Base-by-base conservation (phyloP, 306 rosid species). In the Acmispon strigosus region DNA sequence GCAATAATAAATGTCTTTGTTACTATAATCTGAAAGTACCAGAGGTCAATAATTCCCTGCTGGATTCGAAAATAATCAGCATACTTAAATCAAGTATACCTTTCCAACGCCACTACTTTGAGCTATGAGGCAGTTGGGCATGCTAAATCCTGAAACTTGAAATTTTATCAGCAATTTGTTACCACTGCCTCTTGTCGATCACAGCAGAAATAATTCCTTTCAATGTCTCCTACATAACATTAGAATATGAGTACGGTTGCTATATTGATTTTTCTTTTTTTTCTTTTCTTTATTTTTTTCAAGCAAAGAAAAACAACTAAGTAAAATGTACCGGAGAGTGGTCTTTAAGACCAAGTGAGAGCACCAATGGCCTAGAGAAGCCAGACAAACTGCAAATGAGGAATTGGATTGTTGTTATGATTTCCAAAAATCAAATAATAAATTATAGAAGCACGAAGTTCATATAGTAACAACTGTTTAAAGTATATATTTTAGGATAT, bases 281-380 rank as follows among this genome's bases (percentile, higher is more conserved):
- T 5, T 11, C 29, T 45, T 11, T 27, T 47, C 36, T 16, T 48
- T 11, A 8, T 18, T 13, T 41, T 66, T 51, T 7, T 27, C 32
- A 10, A 4, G 54, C 61, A 15, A 67, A 54, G 6, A 66, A 12
- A 14, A 48, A 20, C 1, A 70, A 51, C 62, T 16, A 1, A 54
- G 39, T 27, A 62, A 29, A 55, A 29, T 13, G 32, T 84, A 87
- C 97, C 89, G 29, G 70, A 20, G 97, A 86, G 83, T 94, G 94
- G 77, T 94, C 97, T 87, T 83, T 90, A 53, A 94, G 96, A 72
- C 98, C 96, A 67, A 94, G 98, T 65, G 97, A 88, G 55, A 94
- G 86, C 79, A 94, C 78, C 70, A 94, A 82, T 2, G 90, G 82
- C 78, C 12, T 85, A 32, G 93, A 80, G 53, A 93, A 81, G 14